Conservation (phyloP, 2,329 filamentous ascomycete genomes). For the Ophiostoma perfectum region DNA sequence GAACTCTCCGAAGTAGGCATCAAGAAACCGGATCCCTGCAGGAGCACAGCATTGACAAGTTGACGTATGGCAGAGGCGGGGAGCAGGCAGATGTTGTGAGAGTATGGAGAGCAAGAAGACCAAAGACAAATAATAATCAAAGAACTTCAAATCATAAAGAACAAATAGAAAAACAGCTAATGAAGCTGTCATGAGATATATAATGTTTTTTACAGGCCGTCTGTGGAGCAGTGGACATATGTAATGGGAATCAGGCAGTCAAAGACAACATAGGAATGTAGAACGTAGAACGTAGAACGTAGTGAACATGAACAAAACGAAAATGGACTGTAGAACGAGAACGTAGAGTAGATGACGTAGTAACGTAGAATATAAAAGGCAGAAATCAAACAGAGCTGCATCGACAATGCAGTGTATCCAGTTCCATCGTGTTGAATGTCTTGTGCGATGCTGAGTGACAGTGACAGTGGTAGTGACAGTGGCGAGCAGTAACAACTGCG, state of each 20-base stretch:
- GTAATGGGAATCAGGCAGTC: no score
- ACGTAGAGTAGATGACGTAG: no score
- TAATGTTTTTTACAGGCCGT: no score
- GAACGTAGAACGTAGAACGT: neutral
- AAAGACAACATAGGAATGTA: neutral
- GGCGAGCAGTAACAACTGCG: no score
- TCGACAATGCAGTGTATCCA: conserved; percentile 5
- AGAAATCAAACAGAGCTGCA: conserved; percentile 4
- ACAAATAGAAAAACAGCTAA: no score
- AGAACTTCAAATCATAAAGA: no score
- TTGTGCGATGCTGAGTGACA: neutral
- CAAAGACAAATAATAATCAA: no score
- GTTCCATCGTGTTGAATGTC: conserved; percentile 18
- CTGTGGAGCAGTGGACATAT: no score
- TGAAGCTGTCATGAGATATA: no score
- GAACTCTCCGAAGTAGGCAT: no score
- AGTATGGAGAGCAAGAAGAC: no score
- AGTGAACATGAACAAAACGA: neutral
- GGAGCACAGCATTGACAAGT: conserved; percentile 10
- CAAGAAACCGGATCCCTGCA: neutral
- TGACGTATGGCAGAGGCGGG: conserved; percentile 12
- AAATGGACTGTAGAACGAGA: neutral
- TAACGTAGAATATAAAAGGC: neutral
- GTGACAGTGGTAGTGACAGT: neutral
- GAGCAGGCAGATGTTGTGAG: neutral